Percentiles rank a stretch among this genome's conserved stretches.
These are phyloP conservation scores for Phascolomyces articulosus DNA, from an alignment of 371 early-diverging fungal genomes.

Conservation along the genomic window DNA sequence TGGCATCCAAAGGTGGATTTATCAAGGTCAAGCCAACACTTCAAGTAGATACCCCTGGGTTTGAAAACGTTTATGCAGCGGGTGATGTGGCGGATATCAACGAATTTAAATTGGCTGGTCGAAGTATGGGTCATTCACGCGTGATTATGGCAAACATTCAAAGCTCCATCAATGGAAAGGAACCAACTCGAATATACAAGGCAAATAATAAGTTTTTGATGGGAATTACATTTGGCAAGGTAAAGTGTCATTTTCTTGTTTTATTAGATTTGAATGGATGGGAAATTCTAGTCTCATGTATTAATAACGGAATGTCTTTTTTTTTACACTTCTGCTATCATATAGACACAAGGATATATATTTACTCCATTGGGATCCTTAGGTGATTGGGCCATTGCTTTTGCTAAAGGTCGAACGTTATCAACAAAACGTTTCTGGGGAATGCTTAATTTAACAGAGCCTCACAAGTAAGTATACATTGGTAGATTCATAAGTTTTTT, in stretches of 20 bases:
- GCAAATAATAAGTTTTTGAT: slow-evolving; percentile 21
- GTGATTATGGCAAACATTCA: slow-evolving; percentile 45
- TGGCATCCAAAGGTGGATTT: slow-evolving; percentile 20
- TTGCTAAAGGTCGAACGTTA: not conserved
- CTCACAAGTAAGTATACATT: not conserved
- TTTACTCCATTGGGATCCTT: not conserved
- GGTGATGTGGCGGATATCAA: slow-evolving; percentile 62
- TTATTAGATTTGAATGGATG: too few species aligned
- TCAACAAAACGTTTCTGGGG: not conserved
- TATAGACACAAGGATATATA: slow-evolving; percentile 1
- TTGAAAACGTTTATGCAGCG: slow-evolving; percentile 55
- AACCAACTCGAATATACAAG: slow-evolving; percentile 25
- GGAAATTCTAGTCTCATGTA: too few species aligned
- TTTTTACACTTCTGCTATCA: not conserved
- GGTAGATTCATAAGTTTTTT: too few species aligned
- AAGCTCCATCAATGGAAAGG: slow-evolving; percentile 26
- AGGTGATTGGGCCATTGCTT: slow-evolving; percentile 1
- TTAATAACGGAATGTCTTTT: not conserved
- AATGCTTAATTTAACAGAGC: not conserved
- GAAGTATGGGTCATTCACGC: slow-evolving; percentile 39
- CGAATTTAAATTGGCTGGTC: slow-evolving; percentile 54
- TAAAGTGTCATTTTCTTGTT: too few species aligned
- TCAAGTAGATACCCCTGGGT: slow-evolving; percentile 48
- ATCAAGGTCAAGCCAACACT: slow-evolving; percentile 55
- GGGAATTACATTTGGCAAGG: slow-evolving; percentile 41